Base-by-base conservation (phyloP, 345 rosid genomes). In the Noccaea caerulescens region DNA sequence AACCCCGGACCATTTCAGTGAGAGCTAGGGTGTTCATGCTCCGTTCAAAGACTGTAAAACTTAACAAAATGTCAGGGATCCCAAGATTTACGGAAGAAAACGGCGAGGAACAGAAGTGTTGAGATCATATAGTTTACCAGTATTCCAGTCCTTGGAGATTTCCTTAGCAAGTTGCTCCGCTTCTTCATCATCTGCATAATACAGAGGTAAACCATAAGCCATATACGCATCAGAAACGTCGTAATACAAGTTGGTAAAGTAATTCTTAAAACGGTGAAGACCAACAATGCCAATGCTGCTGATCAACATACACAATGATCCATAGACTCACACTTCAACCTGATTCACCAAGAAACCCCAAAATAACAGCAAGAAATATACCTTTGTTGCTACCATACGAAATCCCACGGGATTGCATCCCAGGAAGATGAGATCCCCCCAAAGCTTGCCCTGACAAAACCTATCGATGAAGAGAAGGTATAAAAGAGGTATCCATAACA, bases 111-210 rank as follows among this genome's bases (percentile, higher is more conserved):
- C 4, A 44, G 30, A 39, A 23, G 10, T 20, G 33, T 56, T 37
- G 42, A 61, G 46, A 56, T 10, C 41, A 13, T 7, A 30, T 13
- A 63, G 67, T 12, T 41, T 8, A 92, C 99, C 88, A 49, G 98
- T 80, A 75, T 89, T 95, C 99, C 98, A 95, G 77, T 92, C 98
- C 83, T 95, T 95, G n/a, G 99, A 88, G 16, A 92, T 82, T 77
- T 94, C 97, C 86, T 80, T 91, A 10, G 93, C 84, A 57, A 94
- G 95, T 75, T 85, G 85, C 86, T 88, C 97, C 36, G 81, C 91
- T 80, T 94, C 97, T 80, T 80, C 89, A 82, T 94, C 96, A 27
- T 94, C 96, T 88, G 81, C 67, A 70, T 63, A 79, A 62, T 27
- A 49, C 42, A 69, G 10, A 69, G 8, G 32, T 32, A 69, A 54